Percentiles rank a stretch among this genome's conserved stretches.
phyloP scores from a whole-genome alignment of 306 rosid species.

The Oemleria cerasiformis region DNA sequence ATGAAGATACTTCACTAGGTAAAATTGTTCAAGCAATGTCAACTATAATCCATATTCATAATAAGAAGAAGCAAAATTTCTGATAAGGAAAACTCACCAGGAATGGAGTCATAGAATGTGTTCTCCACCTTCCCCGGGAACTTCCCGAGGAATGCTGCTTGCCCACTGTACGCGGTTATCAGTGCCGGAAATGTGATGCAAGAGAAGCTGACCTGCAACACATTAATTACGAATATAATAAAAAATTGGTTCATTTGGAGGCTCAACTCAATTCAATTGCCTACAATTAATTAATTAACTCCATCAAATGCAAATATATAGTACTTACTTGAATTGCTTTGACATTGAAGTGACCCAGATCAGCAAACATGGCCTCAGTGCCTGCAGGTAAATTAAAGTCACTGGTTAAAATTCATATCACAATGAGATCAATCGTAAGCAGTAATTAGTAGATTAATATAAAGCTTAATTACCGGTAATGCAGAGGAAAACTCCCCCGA shows the following conservation, averaged over 20 bases:
- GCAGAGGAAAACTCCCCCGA: conserved; percentile 60
- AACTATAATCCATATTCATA: not conserved
- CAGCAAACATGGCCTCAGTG: conserved; percentile 94
- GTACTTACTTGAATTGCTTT: conserved; percentile 67
- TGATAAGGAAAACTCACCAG: conserved; percentile 25
- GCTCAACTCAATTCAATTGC: no score
- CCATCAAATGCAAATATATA: no score
- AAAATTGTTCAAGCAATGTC: not conserved
- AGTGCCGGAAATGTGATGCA: conserved; percentile 46
- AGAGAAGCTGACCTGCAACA: conserved; percentile 56
- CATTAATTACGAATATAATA: no score
- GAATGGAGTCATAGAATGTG: conserved; percentile 53
- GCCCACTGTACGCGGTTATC: conserved; percentile 42
- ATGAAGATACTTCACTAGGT: not conserved
- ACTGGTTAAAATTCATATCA: not conserved
- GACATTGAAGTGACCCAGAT: conserved; percentile 80
- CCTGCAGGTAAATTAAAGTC: conserved; percentile 29
- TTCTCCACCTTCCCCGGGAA: conserved; percentile 32
- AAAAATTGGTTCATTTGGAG: no score
- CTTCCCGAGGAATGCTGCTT: conserved; percentile 63
- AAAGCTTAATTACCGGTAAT: conserved; percentile 36
- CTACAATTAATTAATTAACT: no score
- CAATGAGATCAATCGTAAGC: not conserved
- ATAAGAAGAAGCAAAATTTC: not conserved
- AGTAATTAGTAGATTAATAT: not conserved